A percentile compares a stretch with the other conserved stretches of the same genome.
phyloP scores from a whole-genome alignment of 441 rosid genomes.

The Croton setiger region DNA sequence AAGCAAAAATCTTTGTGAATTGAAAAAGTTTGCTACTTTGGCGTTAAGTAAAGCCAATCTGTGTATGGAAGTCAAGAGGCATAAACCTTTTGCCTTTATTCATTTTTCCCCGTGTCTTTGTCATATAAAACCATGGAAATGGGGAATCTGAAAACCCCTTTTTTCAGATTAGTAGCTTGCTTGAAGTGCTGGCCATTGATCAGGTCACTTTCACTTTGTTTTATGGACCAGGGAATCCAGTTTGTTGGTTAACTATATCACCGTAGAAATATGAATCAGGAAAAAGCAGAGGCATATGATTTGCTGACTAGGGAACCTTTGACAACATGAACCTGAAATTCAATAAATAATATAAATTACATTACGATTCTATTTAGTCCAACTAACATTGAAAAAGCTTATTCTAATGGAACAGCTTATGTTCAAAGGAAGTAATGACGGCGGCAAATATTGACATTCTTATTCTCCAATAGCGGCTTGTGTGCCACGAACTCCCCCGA shows the following conservation, averaged over 20 bases:
- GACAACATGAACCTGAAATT: conserved; percentile 4
- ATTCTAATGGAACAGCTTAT: conserved; percentile 1
- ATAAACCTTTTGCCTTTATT: neutral
- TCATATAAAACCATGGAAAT: neutral
- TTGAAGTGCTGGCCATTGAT: too few species aligned
- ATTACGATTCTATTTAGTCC: neutral
- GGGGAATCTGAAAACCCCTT: neutral
- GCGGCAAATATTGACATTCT: neutral
- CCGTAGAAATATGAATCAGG: neutral
- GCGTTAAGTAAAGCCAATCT: conserved; percentile 8
- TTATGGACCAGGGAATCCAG: conserved; percentile 1
- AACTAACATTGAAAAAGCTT: neutral
- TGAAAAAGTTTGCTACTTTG: neutral
- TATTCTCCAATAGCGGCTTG: neutral
- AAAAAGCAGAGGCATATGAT: neutral
- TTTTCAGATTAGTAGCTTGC: neutral
- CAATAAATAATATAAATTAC: neutral
- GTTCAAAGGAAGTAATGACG: neutral
- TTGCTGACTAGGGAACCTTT: neutral
- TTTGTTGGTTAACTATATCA: neutral
- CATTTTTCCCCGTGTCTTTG: neutral
- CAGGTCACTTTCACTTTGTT: neutral
- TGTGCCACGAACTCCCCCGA: neutral
- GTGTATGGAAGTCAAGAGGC: neutral
- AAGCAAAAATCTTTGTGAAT: neutral